phyloP scores from a whole-genome alignment of 805 yeast species.

The Kazachstania taianensis region DNA sequence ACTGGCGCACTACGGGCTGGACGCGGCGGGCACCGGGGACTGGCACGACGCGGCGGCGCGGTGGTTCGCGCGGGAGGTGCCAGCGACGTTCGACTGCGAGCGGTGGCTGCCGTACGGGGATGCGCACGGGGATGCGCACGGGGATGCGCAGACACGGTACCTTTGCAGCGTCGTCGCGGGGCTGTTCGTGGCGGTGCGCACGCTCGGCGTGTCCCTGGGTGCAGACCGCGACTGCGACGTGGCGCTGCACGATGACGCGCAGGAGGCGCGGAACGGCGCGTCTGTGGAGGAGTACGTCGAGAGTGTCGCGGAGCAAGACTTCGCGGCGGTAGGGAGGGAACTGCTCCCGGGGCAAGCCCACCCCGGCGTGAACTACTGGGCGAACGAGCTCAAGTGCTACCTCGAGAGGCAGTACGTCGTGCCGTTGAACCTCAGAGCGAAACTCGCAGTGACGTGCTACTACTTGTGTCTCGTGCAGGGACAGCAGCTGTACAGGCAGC shows the following conservation, averaged over 20 bases:
- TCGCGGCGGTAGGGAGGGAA: slow-evolving; percentile 43
- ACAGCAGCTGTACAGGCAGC: slow-evolving; percentile 49
- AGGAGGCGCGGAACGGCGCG: slow-evolving; percentile 24
- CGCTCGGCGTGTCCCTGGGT: too few relatives aligned
- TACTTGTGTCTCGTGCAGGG: slow-evolving; percentile 64
- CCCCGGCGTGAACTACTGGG: slow-evolving; percentile 72
- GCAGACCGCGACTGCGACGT: slow-evolving; percentile 7
- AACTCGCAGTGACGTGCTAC: slow-evolving; percentile 60
- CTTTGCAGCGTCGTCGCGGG: too few relatives aligned
- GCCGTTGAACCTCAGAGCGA: slow-evolving; percentile 53
- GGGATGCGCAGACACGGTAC: too few relatives aligned
- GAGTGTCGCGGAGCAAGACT: slow-evolving; percentile 30
- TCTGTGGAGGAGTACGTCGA: slow-evolving; percentile 29
- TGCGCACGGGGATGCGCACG: too few relatives aligned
- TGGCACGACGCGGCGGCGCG: too few relatives aligned
- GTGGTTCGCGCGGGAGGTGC: too few relatives aligned
- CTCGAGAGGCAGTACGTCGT: slow-evolving; percentile 42
- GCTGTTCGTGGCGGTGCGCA: too few relatives aligned
- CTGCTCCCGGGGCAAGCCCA: slow-evolving; percentile 60
- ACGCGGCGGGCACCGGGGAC: too few relatives aligned
- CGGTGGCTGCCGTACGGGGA: too few relatives aligned
- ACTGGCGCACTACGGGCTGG: too few relatives aligned
- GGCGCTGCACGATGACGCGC: slow-evolving; percentile 28
- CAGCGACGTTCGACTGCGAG: too few relatives aligned
- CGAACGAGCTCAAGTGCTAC: slow-evolving; percentile 74